Percentiles rank a stretch among this genome's conserved stretches.
Evolutionary conservation across 2,329 filamentous ascomycete genomes (phyloP).

Genomic region (Cladosporium sp.): DNA sequence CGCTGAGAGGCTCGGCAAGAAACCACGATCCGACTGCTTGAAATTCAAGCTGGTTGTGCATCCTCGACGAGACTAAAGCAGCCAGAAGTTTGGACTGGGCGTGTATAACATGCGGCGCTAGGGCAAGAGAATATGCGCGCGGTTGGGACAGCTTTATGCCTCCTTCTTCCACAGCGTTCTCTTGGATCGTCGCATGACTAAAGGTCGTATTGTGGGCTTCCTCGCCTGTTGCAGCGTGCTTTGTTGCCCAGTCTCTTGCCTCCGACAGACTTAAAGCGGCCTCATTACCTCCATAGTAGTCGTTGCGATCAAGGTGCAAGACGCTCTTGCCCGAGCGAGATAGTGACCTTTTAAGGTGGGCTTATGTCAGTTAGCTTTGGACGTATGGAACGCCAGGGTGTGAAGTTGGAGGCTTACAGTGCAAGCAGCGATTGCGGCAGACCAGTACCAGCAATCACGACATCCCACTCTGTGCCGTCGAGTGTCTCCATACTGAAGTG

Average conservation of each 20-base stretch:
- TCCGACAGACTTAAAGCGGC: constrained; percentile 82
- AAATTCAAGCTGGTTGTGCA: constrained; percentile 87
- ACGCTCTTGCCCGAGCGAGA: constrained; percentile 89
- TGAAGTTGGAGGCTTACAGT: constrained; percentile 38
- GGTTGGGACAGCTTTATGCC: constrained; percentile 48
- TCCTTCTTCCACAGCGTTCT: constrained; percentile 20
- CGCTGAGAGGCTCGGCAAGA: constrained; percentile 50
- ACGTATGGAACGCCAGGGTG: constrained; percentile 10
- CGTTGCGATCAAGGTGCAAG: constrained; percentile 80
- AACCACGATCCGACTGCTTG: constrained; percentile 90
- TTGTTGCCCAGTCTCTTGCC: constrained; percentile 64
- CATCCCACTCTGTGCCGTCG: constrained; percentile 46
- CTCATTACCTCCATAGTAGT: constrained; percentile 81
- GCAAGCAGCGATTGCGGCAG: constrained; percentile 48
- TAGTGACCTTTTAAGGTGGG: constrained; percentile 63
- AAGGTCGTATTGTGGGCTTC: constrained; percentile 15
- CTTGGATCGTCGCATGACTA: constrained; percentile 31
- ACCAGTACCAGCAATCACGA: constrained; percentile 48
- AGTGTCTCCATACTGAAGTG: constrained; percentile 41
- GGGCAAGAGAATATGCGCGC: constrained; percentile 72
- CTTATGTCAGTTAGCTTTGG: constrained; percentile 62
- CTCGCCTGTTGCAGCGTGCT: constrained; percentile 17
- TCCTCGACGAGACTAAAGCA: constrained; percentile 79
- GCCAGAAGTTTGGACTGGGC: constrained; percentile 70
- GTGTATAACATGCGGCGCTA: constrained; percentile 84